Evolutionary conservation across 2,329 filamentous ascomycete genomes (phyloP).

Genomic region (Ceratocystis lukuohia): DNA sequence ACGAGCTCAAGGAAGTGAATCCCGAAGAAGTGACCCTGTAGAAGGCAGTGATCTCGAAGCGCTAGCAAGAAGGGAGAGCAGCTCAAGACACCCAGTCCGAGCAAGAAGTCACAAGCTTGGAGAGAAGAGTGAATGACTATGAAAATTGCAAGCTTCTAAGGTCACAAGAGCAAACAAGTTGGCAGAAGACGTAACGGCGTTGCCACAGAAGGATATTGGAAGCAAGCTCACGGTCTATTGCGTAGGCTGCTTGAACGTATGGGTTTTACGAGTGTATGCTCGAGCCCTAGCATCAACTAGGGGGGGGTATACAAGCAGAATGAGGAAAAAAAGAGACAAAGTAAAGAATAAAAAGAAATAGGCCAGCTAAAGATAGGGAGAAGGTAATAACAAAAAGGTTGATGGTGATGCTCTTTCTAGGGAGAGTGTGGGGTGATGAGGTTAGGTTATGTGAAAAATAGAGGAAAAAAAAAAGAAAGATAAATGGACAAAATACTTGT

Average conservation of each 20-base stretch:
- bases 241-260: neutral
- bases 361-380: conserved; percentile 2
- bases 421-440: neutral
- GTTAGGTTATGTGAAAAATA: neutral
- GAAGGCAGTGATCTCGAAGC: neutral
- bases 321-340: neutral
- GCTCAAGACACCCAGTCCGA: neutral
- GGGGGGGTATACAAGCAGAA: too few relatives aligned
- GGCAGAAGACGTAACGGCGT: neutral
- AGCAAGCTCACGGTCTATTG: neutral
- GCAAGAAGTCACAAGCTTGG: neutral
- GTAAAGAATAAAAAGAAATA: neutral
- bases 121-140: neutral
- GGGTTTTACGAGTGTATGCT: too few relatives aligned
- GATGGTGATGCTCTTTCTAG: neutral
- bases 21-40: neutral
- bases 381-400: neutral
- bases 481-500: neutral
- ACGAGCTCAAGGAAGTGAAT: conserved; percentile 15
- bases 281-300: too few relatives aligned
- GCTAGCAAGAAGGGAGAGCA: neutral
- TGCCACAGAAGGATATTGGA: neutral
- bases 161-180: neutral
- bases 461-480: neutral
- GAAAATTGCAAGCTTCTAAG: neutral